Base-by-base conservation (phyloP, 1,284 basidiomycete genomes). In the Xerocomus amazonicus region DNA sequence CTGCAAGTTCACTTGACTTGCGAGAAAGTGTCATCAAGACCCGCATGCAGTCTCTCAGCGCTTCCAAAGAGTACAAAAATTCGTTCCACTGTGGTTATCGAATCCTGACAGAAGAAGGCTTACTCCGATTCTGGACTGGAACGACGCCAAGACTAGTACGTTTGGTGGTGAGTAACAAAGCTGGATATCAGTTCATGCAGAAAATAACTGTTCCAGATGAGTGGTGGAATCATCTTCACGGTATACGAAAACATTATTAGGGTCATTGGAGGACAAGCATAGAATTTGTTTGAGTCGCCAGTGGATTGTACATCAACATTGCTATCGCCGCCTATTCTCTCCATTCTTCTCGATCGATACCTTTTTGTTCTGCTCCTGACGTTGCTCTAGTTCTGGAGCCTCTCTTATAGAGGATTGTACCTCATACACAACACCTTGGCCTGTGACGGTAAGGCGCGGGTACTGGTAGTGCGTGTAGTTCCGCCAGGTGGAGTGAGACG, bases 151-250 rank as follows among this genome's bases (percentile, higher is more conserved):
- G 95, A 53, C 70, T 98, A 34, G 83, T 82, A 9, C 77, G 95
- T 29, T 69, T 98, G 39, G 87, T 94, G 63, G 89, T 95, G 61
- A 73, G 91, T 78, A 10, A 26, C 5, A 16, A 23, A 23, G 19
- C 19, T n/a, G 7, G 29, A 38, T 45, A 35, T 36, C 28, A 6
- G 28, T 4, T 43, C 27, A 12, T 23, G 10, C 43, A 36, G 7
- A 9, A 2, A 33, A 45, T 55, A 16, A 53, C 35, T 32, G 4
- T 35, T 48, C 5, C 63, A 94, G 87, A 69, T 97, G 73, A 91
- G 89, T 50, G 95, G 96, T 14, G 96, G 95, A 2, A 95, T 99
- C 61, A 89, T 94, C 36, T 98, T 98, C 66, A 95, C 93, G 0
- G 81, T 95, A 1, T 96, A 96, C 67, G 93, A 97, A 66, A 83